phyloP scores from a whole-genome alignment of 768 basidiomycete genomes.

The Cyclocybe cylindracea region DNA sequence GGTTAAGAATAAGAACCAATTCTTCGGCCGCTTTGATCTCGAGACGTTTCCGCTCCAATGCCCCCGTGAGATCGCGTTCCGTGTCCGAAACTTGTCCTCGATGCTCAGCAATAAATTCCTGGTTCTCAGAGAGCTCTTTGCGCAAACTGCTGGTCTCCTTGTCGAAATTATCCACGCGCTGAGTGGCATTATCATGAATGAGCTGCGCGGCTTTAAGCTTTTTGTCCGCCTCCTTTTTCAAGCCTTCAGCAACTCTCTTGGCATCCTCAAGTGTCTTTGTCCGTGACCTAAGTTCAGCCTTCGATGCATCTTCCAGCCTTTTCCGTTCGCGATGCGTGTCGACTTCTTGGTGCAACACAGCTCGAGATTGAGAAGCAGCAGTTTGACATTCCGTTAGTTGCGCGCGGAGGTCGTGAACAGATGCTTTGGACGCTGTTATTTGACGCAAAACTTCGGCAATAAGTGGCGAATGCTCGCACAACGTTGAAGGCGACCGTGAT shows the following conservation, averaged over 20 bases:
- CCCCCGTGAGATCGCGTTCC: constrained; percentile 52
- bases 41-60: constrained; percentile 56
- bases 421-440: constrained; percentile 61
- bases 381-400: constrained; percentile 68
- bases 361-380: constrained; percentile 58
- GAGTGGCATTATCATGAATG: constrained; percentile 61
- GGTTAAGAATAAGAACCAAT: constrained; percentile 58
- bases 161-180: constrained; percentile 59
- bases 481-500: constrained; percentile 40
- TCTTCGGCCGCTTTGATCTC: constrained; percentile 72
- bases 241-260: constrained; percentile 78
- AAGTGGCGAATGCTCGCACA: constrained; percentile 65
- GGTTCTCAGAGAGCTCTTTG: constrained; percentile 56
- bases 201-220: constrained; percentile 71
- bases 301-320: constrained; percentile 79
- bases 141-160: constrained; percentile 60
- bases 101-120: constrained; percentile 47
- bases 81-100: constrained; percentile 45
- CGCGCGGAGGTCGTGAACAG: constrained; percentile 65
- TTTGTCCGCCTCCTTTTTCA: constrained; percentile 86
- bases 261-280: constrained; percentile 87
- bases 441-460: constrained; percentile 77
- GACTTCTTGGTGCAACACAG: constrained; percentile 70
- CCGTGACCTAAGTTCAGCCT: constrained; percentile 77
- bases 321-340: constrained; percentile 72